These are phyloP conservation scores for Chlorella variabilis DNA, from an alignment of 163 green algal genomes.

Conservation along the genomic window DNA sequence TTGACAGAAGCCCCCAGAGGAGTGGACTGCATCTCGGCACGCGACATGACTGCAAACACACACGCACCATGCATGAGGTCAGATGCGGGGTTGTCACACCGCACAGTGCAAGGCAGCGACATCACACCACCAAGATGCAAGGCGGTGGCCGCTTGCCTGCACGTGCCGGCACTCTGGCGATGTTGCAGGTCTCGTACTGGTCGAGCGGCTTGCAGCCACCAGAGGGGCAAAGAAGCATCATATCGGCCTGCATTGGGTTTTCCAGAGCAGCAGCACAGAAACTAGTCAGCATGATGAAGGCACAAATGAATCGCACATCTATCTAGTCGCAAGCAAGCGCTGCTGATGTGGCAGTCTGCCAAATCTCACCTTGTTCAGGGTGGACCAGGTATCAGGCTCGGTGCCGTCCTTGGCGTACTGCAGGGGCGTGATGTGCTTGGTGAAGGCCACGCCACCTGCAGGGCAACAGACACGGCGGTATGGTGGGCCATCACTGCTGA, in stretches of 20 bases:
- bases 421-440: conserved; percentile 49
- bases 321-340: too few relatives aligned
- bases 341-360: too few relatives aligned
- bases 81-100: too few relatives aligned
- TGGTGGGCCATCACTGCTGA: too few relatives aligned
- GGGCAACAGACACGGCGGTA: too few relatives aligned
- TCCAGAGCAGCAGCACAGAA: too few relatives aligned
- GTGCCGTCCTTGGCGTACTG: conserved; percentile 48
- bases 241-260: conserved; percentile 27
- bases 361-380: conserved; percentile 7
- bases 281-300: too few relatives aligned
- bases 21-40: conserved; percentile 15
- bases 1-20: conserved; percentile 20
- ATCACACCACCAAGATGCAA: too few relatives aligned
- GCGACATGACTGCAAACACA: background rate
- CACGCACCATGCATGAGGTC: too few relatives aligned
- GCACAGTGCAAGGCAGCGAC: too few relatives aligned
- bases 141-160: too few relatives aligned
- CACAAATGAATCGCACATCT: too few relatives aligned
- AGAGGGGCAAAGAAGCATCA: conserved; percentile 45
- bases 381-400: conserved; percentile 19
- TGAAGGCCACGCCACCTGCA: conserved; percentile 51
- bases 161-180: background rate
- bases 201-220: conserved; percentile 42
- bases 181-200: conserved; percentile 40